A percentile compares a stretch with the other conserved stretches of the same genome.
These are phyloP conservation scores for Xylaria castorea DNA, from an alignment of 495 filamentous ascomycete species.

Conservation along the genomic window DNA sequence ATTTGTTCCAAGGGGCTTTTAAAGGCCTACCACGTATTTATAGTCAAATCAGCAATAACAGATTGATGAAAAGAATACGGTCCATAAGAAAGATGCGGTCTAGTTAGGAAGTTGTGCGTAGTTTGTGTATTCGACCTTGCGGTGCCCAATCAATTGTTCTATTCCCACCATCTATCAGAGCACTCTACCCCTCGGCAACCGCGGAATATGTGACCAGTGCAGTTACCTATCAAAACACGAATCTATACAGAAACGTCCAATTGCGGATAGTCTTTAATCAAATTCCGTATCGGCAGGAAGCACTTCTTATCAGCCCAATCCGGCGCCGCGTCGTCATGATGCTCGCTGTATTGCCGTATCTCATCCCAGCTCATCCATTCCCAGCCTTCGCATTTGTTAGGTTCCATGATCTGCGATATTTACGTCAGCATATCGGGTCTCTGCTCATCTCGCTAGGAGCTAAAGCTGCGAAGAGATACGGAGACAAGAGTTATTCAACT, in stretches of 20 bases:
- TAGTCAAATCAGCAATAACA: neutral
- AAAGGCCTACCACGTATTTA: neutral
- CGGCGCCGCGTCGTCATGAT: slow-evolving; percentile 38
- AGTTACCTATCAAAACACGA: neutral
- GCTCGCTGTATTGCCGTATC: slow-evolving; percentile 39
- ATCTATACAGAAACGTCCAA: slow-evolving; percentile 7
- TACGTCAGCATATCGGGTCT: slow-evolving; percentile 28
- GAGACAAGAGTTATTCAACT: slow-evolving; percentile 30
- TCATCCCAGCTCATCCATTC: slow-evolving; percentile 63
- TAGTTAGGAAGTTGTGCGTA: neutral
- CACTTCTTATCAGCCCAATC: slow-evolving; percentile 46
- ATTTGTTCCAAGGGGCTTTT: neutral
- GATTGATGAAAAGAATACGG: neutral
- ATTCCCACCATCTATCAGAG: neutral
- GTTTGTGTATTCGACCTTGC: neutral
- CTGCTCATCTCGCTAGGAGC: neutral
- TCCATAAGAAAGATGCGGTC: too few relatives aligned
- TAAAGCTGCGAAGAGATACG: neutral
- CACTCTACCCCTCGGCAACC: neutral
- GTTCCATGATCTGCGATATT: slow-evolving; percentile 58
- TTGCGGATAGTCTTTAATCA: slow-evolving; percentile 56
- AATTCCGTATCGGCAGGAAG: slow-evolving; percentile 63
- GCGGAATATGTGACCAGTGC: neutral
- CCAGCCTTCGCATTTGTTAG: slow-evolving; percentile 71
- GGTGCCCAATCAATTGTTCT: neutral